Base-by-base conservation (phyloP, 805 yeast species). In the Saccharomyces eubayanus region DNA sequence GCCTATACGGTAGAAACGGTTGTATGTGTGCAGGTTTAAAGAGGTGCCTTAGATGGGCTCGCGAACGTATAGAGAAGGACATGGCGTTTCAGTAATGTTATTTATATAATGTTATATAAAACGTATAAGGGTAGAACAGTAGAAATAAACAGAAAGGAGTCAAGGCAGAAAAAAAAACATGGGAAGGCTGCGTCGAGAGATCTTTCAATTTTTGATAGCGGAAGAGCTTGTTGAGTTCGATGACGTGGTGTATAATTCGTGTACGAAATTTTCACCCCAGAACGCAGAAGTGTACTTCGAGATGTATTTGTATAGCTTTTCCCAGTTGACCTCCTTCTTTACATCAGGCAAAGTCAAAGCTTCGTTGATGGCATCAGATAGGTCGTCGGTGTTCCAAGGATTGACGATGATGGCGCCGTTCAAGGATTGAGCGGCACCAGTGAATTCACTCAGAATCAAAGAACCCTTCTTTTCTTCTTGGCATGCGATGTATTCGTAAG, bases 361-460 rank as follows among this genome's bases (percentile, higher is more conserved):
- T 66, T 90, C 97, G 64, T 84, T 78, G 53, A 92, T 85, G 3
- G 97, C 86, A 46, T 82, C 87, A 20, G 95, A 83, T 66, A 92
- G 72, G 61, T 94, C 99, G 61, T 94, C 99, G 24, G 91, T 92
- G 68, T 92, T 94, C 99, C 99, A 94, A 2, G 99, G 99, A 66
- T 94, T 94, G 21, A 94, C 96, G 55, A 94, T 82, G 12, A 92
- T 69, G 1, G 96, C 90, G 27, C 99, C 99, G 66, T 94, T 92
- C 58, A 94, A 75, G 1, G 96, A 87, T 72, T 94, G 99, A 0
- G 99, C 98, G n/a, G 99, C 99, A 49, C 99, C 99, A 0, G 99
- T 94, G 73, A 94, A 94, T 72, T 94, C 99, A 46, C 96, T 85
- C 57, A 94, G 70, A 49, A 94, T 87, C 61, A 94, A 76, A 2